Evolutionary conservation across 2,329 filamentous ascomycete genomes (phyloP).

Genomic region (Lasiodiplodia hormozganensis): DNA sequence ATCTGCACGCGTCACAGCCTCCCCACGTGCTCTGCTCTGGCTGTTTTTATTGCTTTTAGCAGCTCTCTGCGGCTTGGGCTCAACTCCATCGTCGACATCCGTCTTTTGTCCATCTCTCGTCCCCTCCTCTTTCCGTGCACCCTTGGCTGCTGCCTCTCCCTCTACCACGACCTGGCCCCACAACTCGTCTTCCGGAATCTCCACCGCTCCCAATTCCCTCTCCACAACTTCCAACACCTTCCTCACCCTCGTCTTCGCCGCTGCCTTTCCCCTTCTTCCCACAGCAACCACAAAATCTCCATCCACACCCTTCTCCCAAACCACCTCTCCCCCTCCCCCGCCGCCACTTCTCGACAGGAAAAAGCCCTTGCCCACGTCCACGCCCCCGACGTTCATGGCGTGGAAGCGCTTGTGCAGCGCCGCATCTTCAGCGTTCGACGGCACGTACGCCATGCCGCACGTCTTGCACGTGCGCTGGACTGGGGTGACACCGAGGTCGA

Average conservation of each 20-base stretch:
- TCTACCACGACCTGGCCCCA: slow-evolving; percentile 57
- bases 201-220: slow-evolving; percentile 66
- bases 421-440: slow-evolving; percentile 67
- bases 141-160: neutral
- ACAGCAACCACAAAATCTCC: slow-evolving; percentile 64
- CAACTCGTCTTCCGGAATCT: slow-evolving; percentile 63
- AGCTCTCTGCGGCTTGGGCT: neutral
- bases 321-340: slow-evolving; percentile 56
- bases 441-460: slow-evolving; percentile 72
- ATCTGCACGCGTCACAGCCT: slow-evolving; percentile 41
- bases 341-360: slow-evolving; percentile 58
- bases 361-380: slow-evolving; percentile 66
- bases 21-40: slow-evolving; percentile 4
- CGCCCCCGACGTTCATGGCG: slow-evolving; percentile 65
- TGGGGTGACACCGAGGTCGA: slow-evolving; percentile 64
- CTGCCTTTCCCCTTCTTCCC: slow-evolving; percentile 59
- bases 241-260: slow-evolving; percentile 62
- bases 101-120: neutral
- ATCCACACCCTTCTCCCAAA: slow-evolving; percentile 51
- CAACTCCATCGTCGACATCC: too few relatives aligned
- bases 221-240: slow-evolving; percentile 66
- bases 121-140: neutral
- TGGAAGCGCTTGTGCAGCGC: slow-evolving; percentile 70
- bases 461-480: slow-evolving; percentile 63
- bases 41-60: neutral